A percentile compares a stretch with the other conserved stretches of the same genome.
phyloP scores from a whole-genome alignment of 1,284 basidiomycete species.

The Mycena sp. region DNA sequence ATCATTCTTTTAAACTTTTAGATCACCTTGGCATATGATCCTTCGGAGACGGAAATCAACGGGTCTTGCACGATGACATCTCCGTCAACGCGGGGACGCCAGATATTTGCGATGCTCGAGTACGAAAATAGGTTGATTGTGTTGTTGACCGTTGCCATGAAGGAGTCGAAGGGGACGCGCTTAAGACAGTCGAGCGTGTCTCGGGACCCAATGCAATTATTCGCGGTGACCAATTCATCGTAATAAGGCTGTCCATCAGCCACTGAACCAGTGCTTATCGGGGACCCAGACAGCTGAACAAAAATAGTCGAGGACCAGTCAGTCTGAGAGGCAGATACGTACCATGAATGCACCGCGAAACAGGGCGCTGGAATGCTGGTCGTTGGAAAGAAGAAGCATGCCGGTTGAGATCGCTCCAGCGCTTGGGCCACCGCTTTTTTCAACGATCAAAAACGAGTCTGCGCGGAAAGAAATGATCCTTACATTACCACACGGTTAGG shows the following conservation, averaged over 20 bases:
- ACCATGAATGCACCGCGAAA: slow-evolving; percentile 20
- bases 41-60: neutral
- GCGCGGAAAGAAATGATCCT: neutral
- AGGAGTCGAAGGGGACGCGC: slow-evolving; percentile 9
- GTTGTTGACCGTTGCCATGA: slow-evolving; percentile 14
- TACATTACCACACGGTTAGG: slow-evolving; percentile 5
- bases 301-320: neutral
- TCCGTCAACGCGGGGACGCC: slow-evolving; percentile 16
- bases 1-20: neutral
- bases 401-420: slow-evolving; percentile 10
- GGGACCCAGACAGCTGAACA: slow-evolving; percentile 13
- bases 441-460: neutral
- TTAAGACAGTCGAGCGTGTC: slow-evolving; percentile 22
- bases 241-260: slow-evolving; percentile 14
- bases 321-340: neutral
- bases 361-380: slow-evolving; percentile 5
- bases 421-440: slow-evolving; percentile 6
- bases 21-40: slow-evolving; percentile 5
- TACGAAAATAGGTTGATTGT: slow-evolving; percentile 15
- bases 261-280: neutral
- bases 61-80: slow-evolving; percentile 7
- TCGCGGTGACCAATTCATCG: slow-evolving; percentile 12
- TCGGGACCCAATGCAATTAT: neutral
- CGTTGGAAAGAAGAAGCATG: slow-evolving; percentile 6
- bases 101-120: neutral